These are phyloP conservation scores for Pseudopyrenochaeta lycopersici DNA, from an alignment of 2,329 filamentous ascomycete genomes.

Conservation along the genomic window DNA sequence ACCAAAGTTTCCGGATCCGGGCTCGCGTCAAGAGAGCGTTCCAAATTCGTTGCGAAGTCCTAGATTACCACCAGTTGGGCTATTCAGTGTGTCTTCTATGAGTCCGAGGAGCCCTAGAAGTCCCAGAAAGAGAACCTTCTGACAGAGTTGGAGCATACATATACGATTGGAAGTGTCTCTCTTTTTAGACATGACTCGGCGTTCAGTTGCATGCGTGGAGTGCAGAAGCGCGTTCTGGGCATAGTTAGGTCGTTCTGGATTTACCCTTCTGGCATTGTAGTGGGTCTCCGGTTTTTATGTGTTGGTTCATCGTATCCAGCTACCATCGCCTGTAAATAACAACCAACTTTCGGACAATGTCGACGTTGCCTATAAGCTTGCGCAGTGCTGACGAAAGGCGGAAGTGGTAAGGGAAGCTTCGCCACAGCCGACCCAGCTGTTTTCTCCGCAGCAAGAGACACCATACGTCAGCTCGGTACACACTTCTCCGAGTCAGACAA, in stretches of 20 bases:
- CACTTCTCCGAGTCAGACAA: conserved; percentile 5
- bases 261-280: not conserved
- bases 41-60: conserved; percentile 22
- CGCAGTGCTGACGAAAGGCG: not conserved
- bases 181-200: conserved; percentile 16
- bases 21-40: conserved; percentile 19
- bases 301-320: not conserved
- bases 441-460: not conserved
- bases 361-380: not conserved
- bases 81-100: conserved; percentile 30
- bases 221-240: not conserved
- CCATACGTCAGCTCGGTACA: conserved; percentile 1
- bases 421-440: not conserved
- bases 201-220: not conserved
- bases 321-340: too few relatives aligned
- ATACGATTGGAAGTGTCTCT: not conserved
- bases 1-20: conserved; percentile 11
- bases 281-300: not conserved
- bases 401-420: not conserved
- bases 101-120: conserved; percentile 36
- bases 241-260: not conserved
- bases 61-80: conserved; percentile 37
- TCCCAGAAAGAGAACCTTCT: conserved; percentile 35
- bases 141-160: not conserved
- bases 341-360: not conserved